These are phyloP conservation scores for Saccharomycopsis synnaedendra DNA, from an alignment of 805 yeast genomes.

Conservation along the genomic window DNA sequence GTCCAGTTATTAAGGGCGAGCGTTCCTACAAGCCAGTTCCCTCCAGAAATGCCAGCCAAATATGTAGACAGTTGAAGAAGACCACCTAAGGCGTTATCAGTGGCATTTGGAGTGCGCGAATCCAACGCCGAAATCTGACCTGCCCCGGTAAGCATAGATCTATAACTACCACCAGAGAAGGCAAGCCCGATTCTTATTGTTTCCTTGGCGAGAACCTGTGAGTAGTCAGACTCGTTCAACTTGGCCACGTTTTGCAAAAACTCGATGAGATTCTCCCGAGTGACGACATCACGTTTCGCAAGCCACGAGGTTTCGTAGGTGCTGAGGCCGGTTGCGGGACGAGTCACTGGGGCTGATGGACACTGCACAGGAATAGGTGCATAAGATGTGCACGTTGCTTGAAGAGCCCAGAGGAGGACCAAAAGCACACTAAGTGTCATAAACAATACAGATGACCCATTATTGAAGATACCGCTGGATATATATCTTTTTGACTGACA, in stretches of 20 bases:
- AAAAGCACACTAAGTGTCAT: too few species aligned
- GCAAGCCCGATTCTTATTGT: slow-evolving; percentile 41
- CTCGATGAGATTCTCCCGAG: slow-evolving; percentile 32
- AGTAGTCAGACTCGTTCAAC: slow-evolving; percentile 16
- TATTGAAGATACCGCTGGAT: too few species aligned
- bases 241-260: slow-evolving; percentile 33
- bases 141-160: slow-evolving; percentile 82
- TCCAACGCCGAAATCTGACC: slow-evolving; percentile 75
- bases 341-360: slow-evolving; percentile 31
- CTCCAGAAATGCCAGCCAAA: slow-evolving; percentile 75
- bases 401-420: too few species aligned
- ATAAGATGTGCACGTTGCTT: neutral
- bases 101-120: slow-evolving; percentile 47
- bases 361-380: slow-evolving; percentile 38
- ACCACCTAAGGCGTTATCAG: slow-evolving; percentile 56
- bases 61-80: slow-evolving; percentile 60
- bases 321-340: slow-evolving; percentile 39
- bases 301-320: slow-evolving; percentile 43
- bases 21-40: slow-evolving; percentile 70
- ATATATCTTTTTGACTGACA: too few species aligned
- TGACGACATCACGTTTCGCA: slow-evolving; percentile 31
- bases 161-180: slow-evolving; percentile 79
- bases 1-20: slow-evolving; percentile 63
- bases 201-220: neutral
- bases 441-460: too few species aligned